Base-by-base conservation (phyloP, 1,284 basidiomycete species). In the Marasmius oreades region DNA sequence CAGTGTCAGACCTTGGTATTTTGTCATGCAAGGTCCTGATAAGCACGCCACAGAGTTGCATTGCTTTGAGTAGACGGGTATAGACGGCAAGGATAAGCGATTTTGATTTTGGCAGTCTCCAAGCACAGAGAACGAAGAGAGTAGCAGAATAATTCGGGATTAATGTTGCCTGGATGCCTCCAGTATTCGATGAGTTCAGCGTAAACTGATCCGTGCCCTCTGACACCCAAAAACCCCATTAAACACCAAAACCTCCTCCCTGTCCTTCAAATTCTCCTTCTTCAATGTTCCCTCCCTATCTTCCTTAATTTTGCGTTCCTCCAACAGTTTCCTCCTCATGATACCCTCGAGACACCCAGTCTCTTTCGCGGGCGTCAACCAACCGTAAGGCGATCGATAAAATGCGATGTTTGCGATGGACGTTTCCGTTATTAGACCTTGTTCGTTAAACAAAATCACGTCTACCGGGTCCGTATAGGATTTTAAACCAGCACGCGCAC, bases 331-430 rank as follows among this genome's bases (percentile, higher is more conserved):
- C 36, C 83, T 75, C 14, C 89, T 76, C 58, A 84, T 72, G 34
- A 88, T 82, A 16, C 89, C 90, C 7, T 78, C 70, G n/a, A 92
- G 75, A 63, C 88, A 90, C 16, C 89, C 88, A 20, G 78, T 77
- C 0, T 71, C 67, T 10, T 74, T 61, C 2, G 76, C 63, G 16
- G 89, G 90, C 1, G 89, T 90, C 51, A 87, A 61, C 90, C 90
- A 92, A 20, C 53, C 58, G 2, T 72, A 69, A 2, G 72, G 28
- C 10, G 28, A 63, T 8, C 80, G 78, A 64, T 81, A 82, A 58
- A 88, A 77, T 0, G 88, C 86, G 52, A 90, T 69, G 61, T 90
- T 92, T 64, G 77, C 84, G 50, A 88, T 81, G 22, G 84, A 82
- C 0, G 85, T 76, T 66, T 92, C 89, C 36, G 77, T 86, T 54